A percentile compares a stretch with the other conserved stretches of the same genome.
Conservation (phyloP, 805 yeast genomes). For the Novakomyces olei region DNA sequence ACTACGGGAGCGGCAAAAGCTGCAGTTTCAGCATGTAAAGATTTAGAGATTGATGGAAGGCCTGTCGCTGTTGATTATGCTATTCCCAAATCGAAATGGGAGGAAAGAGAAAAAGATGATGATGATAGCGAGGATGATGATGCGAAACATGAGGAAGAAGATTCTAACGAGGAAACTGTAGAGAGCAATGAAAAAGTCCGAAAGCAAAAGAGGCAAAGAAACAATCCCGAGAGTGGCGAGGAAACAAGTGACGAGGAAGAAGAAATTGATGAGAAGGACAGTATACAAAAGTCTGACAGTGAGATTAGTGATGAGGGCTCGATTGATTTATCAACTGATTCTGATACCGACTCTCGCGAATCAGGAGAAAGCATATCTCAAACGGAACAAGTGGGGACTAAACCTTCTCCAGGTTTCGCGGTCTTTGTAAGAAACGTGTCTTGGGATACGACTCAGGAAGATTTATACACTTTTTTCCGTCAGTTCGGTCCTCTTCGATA, state of each 20-base stretch:
- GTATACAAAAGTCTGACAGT: conserved; percentile 16
- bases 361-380: too few relatives aligned
- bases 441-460: conserved; percentile 72
- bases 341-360: too few relatives aligned
- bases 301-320: conserved; percentile 14
- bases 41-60: conserved; percentile 67
- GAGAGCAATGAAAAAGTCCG: conserved; percentile 14
- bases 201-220: conserved; percentile 14
- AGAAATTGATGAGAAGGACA: conserved; percentile 20
- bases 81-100: conserved; percentile 71
- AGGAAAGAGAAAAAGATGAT: conserved; percentile 22
- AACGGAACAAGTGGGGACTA: conserved; percentile 1
- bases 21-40: conserved; percentile 57
- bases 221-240: too few relatives aligned
- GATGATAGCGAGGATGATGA: conserved; percentile 23
- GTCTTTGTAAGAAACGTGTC: conserved; percentile 84
- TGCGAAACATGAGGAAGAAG: conserved; percentile 19
- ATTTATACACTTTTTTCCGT: conserved; percentile 52
- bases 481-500: conserved; percentile 75
- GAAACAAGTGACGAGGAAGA: conserved; percentile 17
- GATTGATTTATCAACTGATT: conserved; percentile 7
- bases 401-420: conserved; percentile 24
- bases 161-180: conserved; percentile 18
- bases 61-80: conserved; percentile 90
- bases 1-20: conserved; percentile 51